Base-by-base conservation (phyloP, 306 rosid genomes). In the Prunus dulcis region DNA sequence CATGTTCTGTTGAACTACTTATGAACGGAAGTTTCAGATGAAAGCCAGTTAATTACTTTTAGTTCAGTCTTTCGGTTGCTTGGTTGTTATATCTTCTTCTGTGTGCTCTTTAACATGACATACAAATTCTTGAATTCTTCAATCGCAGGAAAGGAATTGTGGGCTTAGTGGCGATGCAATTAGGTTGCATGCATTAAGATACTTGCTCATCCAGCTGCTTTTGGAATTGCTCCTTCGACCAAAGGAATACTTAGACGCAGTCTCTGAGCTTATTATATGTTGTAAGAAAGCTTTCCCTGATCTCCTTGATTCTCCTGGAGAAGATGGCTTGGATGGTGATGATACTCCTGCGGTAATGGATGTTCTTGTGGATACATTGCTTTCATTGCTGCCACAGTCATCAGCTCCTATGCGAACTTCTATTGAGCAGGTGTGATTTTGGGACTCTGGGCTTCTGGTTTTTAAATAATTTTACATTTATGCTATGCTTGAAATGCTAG, bases 351-450 rank as follows among this genome's bases (percentile, higher is more conserved):
- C 88, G 62, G 81, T 89, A 79, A 89, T 89, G 91, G 97, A 95
- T 58, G 99, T 92, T 88, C 96, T 95, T 71, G 90, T 92, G 77
- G 99, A 95, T 81, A 92, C 99, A 22, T 84, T 91, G 81, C 99
- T 92, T n/a, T 92, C 96, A 43, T 81, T 92, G 83, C 89, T 95
- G 73, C 99, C 97, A 58, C 89, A 92, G 85, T 90, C 99, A 74
- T 87, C 99, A 45, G 88, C 89, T 71, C 93, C 93, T 47, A 81
- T 89, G 93, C 90, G 96, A 70, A 80, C 97, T 79, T 86, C 98
- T 67, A 95, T 92, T 62, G 99, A 95, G 85, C 99, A 90, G 99
- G 99, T 92, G 22, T 70, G 80, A 62, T 62, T 50, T 76, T 22
- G 30, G 25, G 34, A 34, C 66, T 58, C 69, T 78, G 55, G 46